Percentiles rank a stretch among this genome's conserved stretches.
Conservation (phyloP, 2,329 filamentous ascomycete genomes). For the Pyrenophora seminiperda region DNA sequence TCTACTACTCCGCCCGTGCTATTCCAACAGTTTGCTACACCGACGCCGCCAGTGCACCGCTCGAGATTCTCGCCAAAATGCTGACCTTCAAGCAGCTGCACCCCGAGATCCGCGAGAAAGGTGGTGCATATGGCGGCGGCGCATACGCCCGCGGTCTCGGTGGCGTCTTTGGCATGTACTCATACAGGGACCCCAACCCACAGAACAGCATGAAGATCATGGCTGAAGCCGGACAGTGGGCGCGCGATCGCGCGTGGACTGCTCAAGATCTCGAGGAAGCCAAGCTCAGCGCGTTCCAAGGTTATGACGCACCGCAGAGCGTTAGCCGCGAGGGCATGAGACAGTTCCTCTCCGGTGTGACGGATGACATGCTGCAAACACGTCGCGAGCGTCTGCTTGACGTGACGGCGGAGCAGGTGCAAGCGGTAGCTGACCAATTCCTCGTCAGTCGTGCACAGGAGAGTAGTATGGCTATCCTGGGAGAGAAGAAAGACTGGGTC, state of each 20-base stretch:
- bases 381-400: slow-evolving; percentile 85
- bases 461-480: slow-evolving; percentile 74
- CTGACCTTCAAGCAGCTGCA: slow-evolving; percentile 96
- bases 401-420: slow-evolving; percentile 79
- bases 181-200: slow-evolving; percentile 95
- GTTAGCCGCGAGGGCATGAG: slow-evolving; percentile 88
- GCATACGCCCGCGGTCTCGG: slow-evolving; percentile 80
- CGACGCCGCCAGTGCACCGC: slow-evolving; percentile 72
- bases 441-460: slow-evolving; percentile 70
- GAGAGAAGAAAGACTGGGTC: slow-evolving; percentile 81
- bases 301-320: slow-evolving; percentile 83
- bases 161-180: slow-evolving; percentile 92
- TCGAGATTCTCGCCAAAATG: slow-evolving; percentile 88
- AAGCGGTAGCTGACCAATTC: slow-evolving; percentile 79
- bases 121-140: slow-evolving; percentile 92
- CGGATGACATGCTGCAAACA: slow-evolving; percentile 85
- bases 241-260: slow-evolving; percentile 78
- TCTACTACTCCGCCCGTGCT: slow-evolving; percentile 88
- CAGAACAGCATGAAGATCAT: slow-evolving; percentile 86
- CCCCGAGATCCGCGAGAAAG: slow-evolving; percentile 96
- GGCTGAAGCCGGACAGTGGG: slow-evolving; percentile 80
- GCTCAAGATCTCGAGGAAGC: slow-evolving; percentile 90
- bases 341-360: slow-evolving; percentile 82
- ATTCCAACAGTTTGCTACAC: slow-evolving; percentile 85
- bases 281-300: slow-evolving; percentile 92